Base-by-base conservation (phyloP, 1,284 basidiomycete genomes). In the Marasmius oreades region DNA sequence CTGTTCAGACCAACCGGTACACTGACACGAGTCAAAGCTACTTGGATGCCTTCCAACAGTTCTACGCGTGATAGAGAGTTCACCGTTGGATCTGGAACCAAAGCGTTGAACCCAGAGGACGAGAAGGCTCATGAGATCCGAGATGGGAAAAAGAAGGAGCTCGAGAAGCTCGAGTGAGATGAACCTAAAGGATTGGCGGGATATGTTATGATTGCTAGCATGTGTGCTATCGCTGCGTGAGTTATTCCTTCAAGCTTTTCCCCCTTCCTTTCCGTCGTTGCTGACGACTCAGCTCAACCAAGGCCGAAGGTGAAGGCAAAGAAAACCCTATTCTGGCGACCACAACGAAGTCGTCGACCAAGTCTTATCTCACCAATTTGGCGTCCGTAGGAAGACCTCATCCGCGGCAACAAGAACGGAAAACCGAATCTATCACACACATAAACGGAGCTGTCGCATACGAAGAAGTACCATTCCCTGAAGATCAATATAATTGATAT, bases 1-100 rank as follows among this genome's bases (percentile, higher is more conserved):
- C 85, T 82, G 66, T 82, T 77, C 20, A 82, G 85, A 68, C 85
- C 84, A 70, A 86, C 84, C 1, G 84, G 84, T 24, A 86, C 84
- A 0, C 70, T 86, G n/a, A 86, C 84, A 0, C 72, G 53, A 67
- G 77, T 82, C 26, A 77, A 77, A 18, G 80, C 80, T 59, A 75
- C 80, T 48, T 85, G 81, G 81, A 64, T 85, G 1, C 80, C 81
- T 5, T 44, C 51, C 59, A 16, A 59, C 1, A 68, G 69, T 53
- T 69, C 68, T 47, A 63, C 28, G 4, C 28, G 5, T 4, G 28
- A 31, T 4, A 31, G 28, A 31, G 28, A 31, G 4, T 5, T 33
- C 14, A 33, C 22, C 11, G 37, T 51, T n/a, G 70, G 72, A 42
- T 63, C 61, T 36, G 64, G 61, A 5, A 61, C 62, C 42, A 62